phyloP scores from a whole-genome alignment of 495 filamentous ascomycete genomes.

The Lepraria neglecta region DNA sequence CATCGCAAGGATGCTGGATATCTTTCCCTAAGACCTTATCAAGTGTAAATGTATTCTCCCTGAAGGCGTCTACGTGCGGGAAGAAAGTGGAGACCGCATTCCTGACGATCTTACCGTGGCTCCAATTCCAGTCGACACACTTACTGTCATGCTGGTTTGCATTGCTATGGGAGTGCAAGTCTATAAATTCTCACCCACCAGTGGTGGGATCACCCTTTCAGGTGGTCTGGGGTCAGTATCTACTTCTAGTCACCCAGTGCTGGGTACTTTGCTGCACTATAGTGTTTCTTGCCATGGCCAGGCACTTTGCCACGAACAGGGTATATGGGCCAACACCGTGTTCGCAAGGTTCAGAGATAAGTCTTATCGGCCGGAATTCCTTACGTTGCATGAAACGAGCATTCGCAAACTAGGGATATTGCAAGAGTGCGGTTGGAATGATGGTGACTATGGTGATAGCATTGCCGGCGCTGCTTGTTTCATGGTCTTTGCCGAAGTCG shows the following conservation, averaged over 20 bases:
- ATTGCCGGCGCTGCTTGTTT: slow-evolving; percentile 20
- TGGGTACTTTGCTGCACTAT: slow-evolving; percentile 21
- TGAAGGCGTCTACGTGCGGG: slow-evolving; percentile 6
- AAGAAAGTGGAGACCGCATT: slow-evolving; percentile 21
- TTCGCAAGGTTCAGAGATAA: slow-evolving; percentile 19
- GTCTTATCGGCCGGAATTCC: slow-evolving; percentile 6
- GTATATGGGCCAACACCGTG: slow-evolving; percentile 18
- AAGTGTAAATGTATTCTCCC: background rate
- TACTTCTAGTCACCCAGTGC: slow-evolving; percentile 14
- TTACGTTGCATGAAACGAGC: background rate
- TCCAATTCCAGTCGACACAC: slow-evolving; percentile 13
- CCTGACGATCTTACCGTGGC: slow-evolving; percentile 21
- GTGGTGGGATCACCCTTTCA: slow-evolving; percentile 10
- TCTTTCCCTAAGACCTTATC: slow-evolving; percentile 18
- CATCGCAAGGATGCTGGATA: slow-evolving; percentile 15
- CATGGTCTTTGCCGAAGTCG: slow-evolving; percentile 20
- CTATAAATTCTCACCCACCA: slow-evolving; percentile 13
- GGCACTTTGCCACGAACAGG: slow-evolving; percentile 7
- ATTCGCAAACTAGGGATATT: slow-evolving; percentile 8
- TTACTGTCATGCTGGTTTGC: slow-evolving; percentile 18
- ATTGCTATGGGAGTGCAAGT: slow-evolving; percentile 25
- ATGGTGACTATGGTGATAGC: slow-evolving; percentile 4
- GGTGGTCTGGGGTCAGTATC: slow-evolving; percentile 13
- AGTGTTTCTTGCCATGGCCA: slow-evolving; percentile 14
- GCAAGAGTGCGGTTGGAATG: slow-evolving; percentile 13